A percentile compares a stretch with the other conserved stretches of the same genome.
Evolutionary conservation across 139 green algal species (phyloP).

Genomic region (Dunaliella primolecta): DNA sequence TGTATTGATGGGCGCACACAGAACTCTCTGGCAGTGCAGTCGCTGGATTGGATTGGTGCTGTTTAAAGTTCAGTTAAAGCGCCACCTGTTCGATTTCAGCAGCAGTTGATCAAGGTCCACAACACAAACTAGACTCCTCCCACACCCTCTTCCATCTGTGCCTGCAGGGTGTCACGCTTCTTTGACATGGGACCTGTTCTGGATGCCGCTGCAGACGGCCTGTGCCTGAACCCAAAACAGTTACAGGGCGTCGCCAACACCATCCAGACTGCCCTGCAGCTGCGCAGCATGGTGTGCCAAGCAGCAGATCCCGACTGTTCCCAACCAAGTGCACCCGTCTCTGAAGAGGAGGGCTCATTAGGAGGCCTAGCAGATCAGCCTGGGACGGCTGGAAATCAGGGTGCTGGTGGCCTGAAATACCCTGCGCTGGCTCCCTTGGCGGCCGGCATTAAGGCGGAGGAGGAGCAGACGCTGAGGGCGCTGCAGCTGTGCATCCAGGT

Average conservation of each 20-base stretch:
- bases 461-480: slow-evolving; percentile 36
- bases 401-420: slow-evolving; percentile 9
- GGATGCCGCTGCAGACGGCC: slow-evolving; percentile 31
- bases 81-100: too few species aligned
- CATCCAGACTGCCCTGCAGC: slow-evolving; percentile 39
- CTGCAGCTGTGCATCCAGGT: slow-evolving; percentile 49
- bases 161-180: slow-evolving; percentile 29
- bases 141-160: too few species aligned
- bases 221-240: slow-evolving; percentile 58
- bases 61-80: background rate
- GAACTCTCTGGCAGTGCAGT: background rate
- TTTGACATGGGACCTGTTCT: slow-evolving; percentile 62
- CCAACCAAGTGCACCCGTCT: too few species aligned
- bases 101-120: background rate
- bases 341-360: too few species aligned
- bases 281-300: slow-evolving; percentile 11
- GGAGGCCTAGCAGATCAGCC: background rate
- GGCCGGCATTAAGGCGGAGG: slow-evolving; percentile 28
- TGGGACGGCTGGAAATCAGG: too few species aligned
- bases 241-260: slow-evolving; percentile 65
- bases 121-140: too few species aligned
- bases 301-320: too few species aligned
- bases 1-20: background rate
- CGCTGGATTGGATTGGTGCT: background rate
- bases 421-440: slow-evolving; percentile 45